Evolutionary conservation across 305 asterid species (phyloP), one percentile per base, ranked within the genome.

Genomic region (Euphrasia arctica): DNA sequence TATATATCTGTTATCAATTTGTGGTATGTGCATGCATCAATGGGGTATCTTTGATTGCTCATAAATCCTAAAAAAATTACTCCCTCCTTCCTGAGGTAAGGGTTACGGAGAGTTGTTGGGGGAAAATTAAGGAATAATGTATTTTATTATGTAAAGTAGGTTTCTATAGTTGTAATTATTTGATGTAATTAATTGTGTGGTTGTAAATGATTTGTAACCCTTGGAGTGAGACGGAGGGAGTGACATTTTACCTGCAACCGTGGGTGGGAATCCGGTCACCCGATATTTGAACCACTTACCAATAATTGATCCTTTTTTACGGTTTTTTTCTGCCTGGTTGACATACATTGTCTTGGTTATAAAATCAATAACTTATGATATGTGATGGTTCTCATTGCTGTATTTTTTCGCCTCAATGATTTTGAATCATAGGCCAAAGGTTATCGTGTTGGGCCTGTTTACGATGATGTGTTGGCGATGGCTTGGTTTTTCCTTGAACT

Each of bases 401-500:
- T 65, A 18, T 39, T 36, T 66, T 55, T 68, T 31, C 49, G 63
- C 31, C 66, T 70, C 58, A 57, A 52, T 72, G 43, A 64, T 66
- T 77, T 79, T 78, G 52, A 75, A 65, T 57, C 73, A 63, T 67
- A 93, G 99, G 99, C 97, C 52, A 93, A 93, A 80, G 99, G 99
- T 66, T 93, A 93, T 68, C 97, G 99, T 61, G 99, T 93, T 56
- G 99, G 99, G 65, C 99, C 99, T 15, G 99, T 93, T 66, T 93
- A 93, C 15, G 99, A 93, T 85, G 99, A 93, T 78, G 99, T 93
- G 61, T 76, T 93, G 89, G 96, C 99, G 66, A 93, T 93, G 99
- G 99, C 97, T 74, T 93, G 99, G 97, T 90, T 93, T 81, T 93
- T 93, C 73, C 99, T 93, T 65, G 99, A 93, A 74, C 82, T 93